These are phyloP conservation scores for Gentiana straminea DNA, from an alignment of 257 asterid genomes.

Conservation along the genomic window DNA sequence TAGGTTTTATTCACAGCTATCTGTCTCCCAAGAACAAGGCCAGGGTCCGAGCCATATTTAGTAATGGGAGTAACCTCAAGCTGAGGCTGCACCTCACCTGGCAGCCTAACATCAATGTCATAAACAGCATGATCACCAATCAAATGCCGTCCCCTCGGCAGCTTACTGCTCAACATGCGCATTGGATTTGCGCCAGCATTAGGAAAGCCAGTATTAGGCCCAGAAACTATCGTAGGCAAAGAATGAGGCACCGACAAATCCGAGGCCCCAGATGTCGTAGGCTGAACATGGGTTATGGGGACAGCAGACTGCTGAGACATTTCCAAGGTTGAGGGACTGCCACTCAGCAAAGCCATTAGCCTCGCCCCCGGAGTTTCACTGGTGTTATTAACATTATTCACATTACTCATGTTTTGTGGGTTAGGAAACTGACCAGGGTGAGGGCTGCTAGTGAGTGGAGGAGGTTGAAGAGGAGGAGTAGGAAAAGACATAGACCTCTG, in stretches of 20 bases:
- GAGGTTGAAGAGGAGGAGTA: conserved; percentile 73
- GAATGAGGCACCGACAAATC: conserved; percentile 37
- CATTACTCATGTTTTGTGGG: conserved; percentile 19
- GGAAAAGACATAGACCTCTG: conserved; percentile 84
- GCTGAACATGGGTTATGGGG: conserved; percentile 37
- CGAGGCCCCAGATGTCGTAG: conserved; percentile 53
- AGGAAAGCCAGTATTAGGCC: conserved; percentile 27
- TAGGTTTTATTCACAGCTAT: conserved; percentile 90
- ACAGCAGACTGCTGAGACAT: conserved; percentile 29
- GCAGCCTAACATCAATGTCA: conserved; percentile 70
- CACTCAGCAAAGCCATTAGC: conserved; percentile 81
- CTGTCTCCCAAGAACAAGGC: conserved; percentile 87
- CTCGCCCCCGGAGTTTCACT: conserved; percentile 51
- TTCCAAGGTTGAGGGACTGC: conserved; percentile 37
- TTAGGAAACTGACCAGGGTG: conserved; percentile 31
- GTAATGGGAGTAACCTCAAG: conserved; percentile 99
- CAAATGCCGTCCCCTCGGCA: conserved; percentile 89
- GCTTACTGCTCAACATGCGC: conserved; percentile 83
- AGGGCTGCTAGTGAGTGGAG: conserved; percentile 21
- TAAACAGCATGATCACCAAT: conserved; percentile 54
- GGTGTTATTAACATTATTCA: background rate
- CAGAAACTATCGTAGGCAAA: conserved; percentile 25
- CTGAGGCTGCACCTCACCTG: conserved; percentile 95
- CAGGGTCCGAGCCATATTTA: conserved; percentile 88
- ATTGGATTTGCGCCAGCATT: conserved; percentile 31